Percentiles rank a stretch among this genome's conserved stretches.
phyloP scores from a whole-genome alignment of 345 rosid species.

The Populus ilicifolia region DNA sequence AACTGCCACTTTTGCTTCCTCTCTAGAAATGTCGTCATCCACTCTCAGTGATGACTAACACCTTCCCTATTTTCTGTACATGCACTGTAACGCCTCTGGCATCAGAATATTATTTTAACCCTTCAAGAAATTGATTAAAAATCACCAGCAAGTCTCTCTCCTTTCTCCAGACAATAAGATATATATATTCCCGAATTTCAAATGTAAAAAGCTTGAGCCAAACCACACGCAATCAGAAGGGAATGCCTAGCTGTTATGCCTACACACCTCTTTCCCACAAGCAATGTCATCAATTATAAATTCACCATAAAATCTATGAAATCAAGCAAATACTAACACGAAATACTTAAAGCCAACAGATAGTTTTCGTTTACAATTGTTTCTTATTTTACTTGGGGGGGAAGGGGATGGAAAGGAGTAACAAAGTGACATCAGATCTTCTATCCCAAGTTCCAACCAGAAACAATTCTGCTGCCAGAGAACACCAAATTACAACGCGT shows the following conservation, averaged over 20 bases:
- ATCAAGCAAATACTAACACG: neutral
- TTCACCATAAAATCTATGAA: neutral
- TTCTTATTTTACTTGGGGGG: neutral
- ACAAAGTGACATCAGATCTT: neutral
- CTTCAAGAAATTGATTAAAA: neutral
- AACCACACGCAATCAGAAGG: too few relatives aligned
- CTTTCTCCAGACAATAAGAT: neutral
- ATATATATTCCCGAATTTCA: too few relatives aligned
- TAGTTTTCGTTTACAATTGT: neutral
- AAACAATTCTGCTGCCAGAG: neutral
- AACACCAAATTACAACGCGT: neutral
- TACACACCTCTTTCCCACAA: too few relatives aligned
- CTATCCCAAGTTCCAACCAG: neutral
- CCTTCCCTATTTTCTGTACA: neutral
- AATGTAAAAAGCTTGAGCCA: too few relatives aligned
- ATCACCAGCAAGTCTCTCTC: neutral
- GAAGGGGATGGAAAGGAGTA: neutral
- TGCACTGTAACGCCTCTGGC: neutral
- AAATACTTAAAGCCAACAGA: neutral
- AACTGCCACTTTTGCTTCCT: slow-evolving; percentile 45
- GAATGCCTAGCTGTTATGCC: too few relatives aligned
- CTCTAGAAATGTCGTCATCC: slow-evolving; percentile 52
- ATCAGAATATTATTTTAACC: neutral
- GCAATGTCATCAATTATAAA: neutral
- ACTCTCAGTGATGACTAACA: slow-evolving; percentile 34